phyloP scores from a whole-genome alignment of 352 stramenopile genomes.

The Albugo laibachii region DNA sequence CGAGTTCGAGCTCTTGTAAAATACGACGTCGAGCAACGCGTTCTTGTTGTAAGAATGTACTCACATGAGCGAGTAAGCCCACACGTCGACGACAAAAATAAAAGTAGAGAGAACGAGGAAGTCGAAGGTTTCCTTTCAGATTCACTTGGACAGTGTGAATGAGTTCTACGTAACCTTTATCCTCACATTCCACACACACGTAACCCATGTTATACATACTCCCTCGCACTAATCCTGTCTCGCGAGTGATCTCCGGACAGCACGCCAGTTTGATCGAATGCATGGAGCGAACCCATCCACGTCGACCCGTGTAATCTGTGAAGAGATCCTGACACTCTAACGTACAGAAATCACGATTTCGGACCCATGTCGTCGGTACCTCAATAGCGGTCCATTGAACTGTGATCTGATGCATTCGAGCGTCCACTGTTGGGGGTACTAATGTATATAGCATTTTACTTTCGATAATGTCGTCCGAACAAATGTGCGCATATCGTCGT shows the following conservation, averaged over 20 bases:
- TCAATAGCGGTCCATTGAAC: constrained; percentile 40
- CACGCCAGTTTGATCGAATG: constrained; percentile 49
- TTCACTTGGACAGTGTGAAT: constrained; percentile 46
- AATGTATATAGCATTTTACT: constrained; percentile 39
- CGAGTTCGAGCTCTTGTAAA: constrained; percentile 43
- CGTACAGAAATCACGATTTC: constrained; percentile 46
- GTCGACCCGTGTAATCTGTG: constrained; percentile 24
- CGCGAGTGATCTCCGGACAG: constrained; percentile 27
- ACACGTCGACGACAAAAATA: constrained; percentile 35
- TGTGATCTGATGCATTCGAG: constrained; percentile 50
- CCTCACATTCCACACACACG: constrained; percentile 50
- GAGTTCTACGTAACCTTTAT: constrained; percentile 30
- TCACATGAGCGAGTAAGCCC: constrained; percentile 21
- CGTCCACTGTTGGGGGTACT: constrained; percentile 33
- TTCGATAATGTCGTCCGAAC: constrained; percentile 29
- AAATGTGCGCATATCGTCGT: constrained; percentile 15
- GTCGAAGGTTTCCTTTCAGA: constrained; percentile 29
- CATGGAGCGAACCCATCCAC: constrained; percentile 47
- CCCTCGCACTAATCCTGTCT: constrained; percentile 28
- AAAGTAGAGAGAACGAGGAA: constrained; percentile 24
- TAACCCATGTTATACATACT: constrained; percentile 52
- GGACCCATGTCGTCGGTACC: constrained; percentile 31
- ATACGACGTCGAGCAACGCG: constrained; percentile 31
- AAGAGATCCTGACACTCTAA: constrained; percentile 64
- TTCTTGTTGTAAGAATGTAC: constrained; percentile 23